phyloP scores from a whole-genome alignment of 495 filamentous ascomycete genomes.

The Staphylotrichum longicolle region DNA sequence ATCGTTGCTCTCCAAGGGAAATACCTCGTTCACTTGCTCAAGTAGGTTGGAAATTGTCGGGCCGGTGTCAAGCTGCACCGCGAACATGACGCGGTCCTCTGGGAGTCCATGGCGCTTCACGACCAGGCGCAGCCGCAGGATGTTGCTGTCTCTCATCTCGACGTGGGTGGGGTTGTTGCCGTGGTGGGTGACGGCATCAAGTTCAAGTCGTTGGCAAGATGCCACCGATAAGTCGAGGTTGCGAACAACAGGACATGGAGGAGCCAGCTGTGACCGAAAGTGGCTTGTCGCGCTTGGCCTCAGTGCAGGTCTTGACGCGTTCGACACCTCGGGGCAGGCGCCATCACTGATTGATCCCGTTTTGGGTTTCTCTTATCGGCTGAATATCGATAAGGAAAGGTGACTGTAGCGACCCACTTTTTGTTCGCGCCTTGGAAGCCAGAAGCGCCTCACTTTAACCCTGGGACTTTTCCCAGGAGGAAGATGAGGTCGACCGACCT shows the following conservation, averaged over 20 bases:
- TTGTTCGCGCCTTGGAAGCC: too few species aligned
- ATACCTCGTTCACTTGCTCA: conserved; percentile 74
- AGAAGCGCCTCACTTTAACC: too few species aligned
- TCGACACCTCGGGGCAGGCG: too few species aligned
- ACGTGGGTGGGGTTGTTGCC: neutral
- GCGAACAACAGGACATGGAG: neutral
- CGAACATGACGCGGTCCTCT: conserved; percentile 72
- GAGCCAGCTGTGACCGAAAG: neutral
- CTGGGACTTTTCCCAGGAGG: too few species aligned
- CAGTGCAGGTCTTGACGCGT: neutral
- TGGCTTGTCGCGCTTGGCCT: neutral
- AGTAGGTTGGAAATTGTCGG: conserved; percentile 77
- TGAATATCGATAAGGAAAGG: too few species aligned
- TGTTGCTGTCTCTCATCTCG: conserved; percentile 27
- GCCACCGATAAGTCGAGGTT: neutral
- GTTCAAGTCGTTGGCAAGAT: neutral
- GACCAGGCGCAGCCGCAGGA: conserved; percentile 77
- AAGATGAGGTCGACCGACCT: too few species aligned
- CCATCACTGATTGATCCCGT: too few species aligned
- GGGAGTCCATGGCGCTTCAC: conserved; percentile 82
- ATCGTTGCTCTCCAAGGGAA: conserved; percentile 77
- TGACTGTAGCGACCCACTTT: too few species aligned
- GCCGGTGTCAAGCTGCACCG: conserved; percentile 53
- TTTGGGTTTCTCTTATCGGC: too few species aligned
- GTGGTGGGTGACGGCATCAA: too few species aligned